Percentiles rank a stretch among this genome's conserved stretches.
Evolutionary conservation across 1,284 basidiomycete species (phyloP).

Genomic region (Leccinum pachyderme): DNA sequence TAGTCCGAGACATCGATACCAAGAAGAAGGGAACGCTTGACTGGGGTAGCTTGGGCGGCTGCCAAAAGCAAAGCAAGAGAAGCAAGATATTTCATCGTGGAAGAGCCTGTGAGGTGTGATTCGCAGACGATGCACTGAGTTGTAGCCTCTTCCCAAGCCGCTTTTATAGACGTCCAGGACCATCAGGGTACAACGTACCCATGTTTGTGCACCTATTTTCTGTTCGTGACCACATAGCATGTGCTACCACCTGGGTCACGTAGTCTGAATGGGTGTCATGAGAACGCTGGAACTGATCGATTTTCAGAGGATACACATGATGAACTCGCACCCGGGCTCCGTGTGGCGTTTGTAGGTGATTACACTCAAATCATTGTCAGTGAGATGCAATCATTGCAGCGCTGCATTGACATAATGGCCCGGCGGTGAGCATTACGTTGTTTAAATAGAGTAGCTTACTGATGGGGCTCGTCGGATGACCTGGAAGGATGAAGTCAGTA

Average conservation of each 20-base stretch:
- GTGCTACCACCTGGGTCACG: slow-evolving; percentile 9
- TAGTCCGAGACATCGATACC: slow-evolving; percentile 59
- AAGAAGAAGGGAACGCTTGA: slow-evolving; percentile 39
- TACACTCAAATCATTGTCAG: not conserved
- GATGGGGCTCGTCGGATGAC: not conserved
- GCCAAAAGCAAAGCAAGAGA: slow-evolving; percentile 17
- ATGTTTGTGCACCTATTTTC: not conserved
- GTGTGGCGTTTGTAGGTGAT: not conserved
- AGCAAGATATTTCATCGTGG: slow-evolving; percentile 22
- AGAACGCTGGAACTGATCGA: slow-evolving; percentile 2
- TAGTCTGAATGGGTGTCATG: slow-evolving; percentile 12
- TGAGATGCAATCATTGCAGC: not conserved
- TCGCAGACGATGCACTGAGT: not conserved
- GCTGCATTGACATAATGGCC: not conserved
- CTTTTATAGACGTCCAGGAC: slow-evolving; percentile 14
- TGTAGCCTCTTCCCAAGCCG: not conserved
- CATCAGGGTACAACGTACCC: not conserved
- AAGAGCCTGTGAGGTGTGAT: not conserved
- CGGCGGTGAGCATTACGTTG: not conserved
- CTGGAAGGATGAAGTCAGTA: not conserved
- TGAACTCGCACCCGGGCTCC: not conserved
- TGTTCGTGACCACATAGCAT: slow-evolving; percentile 12
- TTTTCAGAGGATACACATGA: not conserved
- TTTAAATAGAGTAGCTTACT: not conserved
- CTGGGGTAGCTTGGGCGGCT: slow-evolving; percentile 12